Percentiles rank a stretch among this genome's conserved stretches.
These are phyloP conservation scores for Cladosporium velox DNA, from an alignment of 2,329 filamentous ascomycete genomes.

Conservation along the genomic window DNA sequence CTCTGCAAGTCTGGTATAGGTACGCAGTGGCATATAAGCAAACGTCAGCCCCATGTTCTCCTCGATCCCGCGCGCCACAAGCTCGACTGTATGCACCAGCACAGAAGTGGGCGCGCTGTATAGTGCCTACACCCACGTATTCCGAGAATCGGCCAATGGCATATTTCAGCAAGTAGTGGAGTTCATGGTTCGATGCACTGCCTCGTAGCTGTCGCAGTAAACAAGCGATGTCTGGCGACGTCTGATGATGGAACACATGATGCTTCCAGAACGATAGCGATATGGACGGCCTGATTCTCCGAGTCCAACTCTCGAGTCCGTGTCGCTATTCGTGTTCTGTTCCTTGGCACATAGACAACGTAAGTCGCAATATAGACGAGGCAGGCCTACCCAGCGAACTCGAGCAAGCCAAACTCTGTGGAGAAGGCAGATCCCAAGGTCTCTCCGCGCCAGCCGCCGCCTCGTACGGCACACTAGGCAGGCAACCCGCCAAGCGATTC, in stretches of 20 bases:
- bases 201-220: background rate
- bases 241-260: background rate
- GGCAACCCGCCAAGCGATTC: background rate
- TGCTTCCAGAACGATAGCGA: background rate
- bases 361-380: slow-evolving; percentile 5
- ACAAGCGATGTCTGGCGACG: background rate
- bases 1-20: slow-evolving; percentile 10
- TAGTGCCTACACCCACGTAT: background rate
- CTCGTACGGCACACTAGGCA: background rate
- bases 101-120: slow-evolving; percentile 1
- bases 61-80: slow-evolving; percentile 13
- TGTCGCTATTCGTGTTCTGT: background rate
- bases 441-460: slow-evolving; percentile 5
- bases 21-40: slow-evolving; percentile 11
- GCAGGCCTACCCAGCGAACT: background rate
- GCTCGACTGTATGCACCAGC: slow-evolving; percentile 9
- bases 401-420: slow-evolving; percentile 7
- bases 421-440: background rate
- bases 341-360: background rate
- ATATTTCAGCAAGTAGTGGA: background rate
- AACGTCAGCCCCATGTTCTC: slow-evolving; percentile 17
- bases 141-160: background rate
- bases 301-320: background rate
- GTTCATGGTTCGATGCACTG: background rate
- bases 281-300: background rate